Conservation (phyloP, 345 rosid genomes). For the Combretum micranthum region DNA sequence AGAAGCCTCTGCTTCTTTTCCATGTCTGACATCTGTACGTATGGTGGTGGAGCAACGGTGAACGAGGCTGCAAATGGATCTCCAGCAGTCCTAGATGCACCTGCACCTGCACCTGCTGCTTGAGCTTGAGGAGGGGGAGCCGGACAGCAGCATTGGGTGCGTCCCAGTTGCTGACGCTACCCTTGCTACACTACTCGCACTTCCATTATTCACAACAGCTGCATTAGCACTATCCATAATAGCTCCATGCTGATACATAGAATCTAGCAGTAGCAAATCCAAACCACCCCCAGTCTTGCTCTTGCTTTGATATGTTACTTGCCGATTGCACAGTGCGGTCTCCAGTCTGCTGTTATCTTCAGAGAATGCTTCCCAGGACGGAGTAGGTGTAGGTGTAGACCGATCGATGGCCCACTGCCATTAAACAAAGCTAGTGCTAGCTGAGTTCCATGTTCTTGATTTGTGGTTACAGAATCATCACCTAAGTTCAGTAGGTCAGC, state of each 20-base stretch:
- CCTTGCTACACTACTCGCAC: slow-evolving; percentile 58
- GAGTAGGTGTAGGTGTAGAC: slow-evolving; percentile 10
- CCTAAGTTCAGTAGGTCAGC: slow-evolving; percentile 57
- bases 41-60: slow-evolving; percentile 35
- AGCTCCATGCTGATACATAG: slow-evolving; percentile 52
- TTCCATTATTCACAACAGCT: slow-evolving; percentile 33
- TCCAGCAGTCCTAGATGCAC: not conserved
- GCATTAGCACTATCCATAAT: slow-evolving; percentile 19
- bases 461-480: slow-evolving; percentile 22
- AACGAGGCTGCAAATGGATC: slow-evolving; percentile 60
- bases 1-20: slow-evolving; percentile 50
- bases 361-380: slow-evolving; percentile 60
- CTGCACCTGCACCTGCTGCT: not conserved
- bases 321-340: slow-evolving; percentile 62
- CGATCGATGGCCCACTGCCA: slow-evolving; percentile 18
- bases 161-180: slow-evolving; percentile 34
- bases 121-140: too few relatives aligned
- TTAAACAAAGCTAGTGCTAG: slow-evolving; percentile 65
- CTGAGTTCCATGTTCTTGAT: slow-evolving; percentile 34
- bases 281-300: slow-evolving; percentile 37
- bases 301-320: slow-evolving; percentile 35
- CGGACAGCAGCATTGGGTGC: slow-evolving; percentile 40
- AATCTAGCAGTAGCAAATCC: slow-evolving; percentile 37
- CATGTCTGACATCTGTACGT: slow-evolving; percentile 52
- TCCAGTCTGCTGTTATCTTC: slow-evolving; percentile 66